Conservation (phyloP, 495 filamentous ascomycete species). For the Daldinia loculata region DNA sequence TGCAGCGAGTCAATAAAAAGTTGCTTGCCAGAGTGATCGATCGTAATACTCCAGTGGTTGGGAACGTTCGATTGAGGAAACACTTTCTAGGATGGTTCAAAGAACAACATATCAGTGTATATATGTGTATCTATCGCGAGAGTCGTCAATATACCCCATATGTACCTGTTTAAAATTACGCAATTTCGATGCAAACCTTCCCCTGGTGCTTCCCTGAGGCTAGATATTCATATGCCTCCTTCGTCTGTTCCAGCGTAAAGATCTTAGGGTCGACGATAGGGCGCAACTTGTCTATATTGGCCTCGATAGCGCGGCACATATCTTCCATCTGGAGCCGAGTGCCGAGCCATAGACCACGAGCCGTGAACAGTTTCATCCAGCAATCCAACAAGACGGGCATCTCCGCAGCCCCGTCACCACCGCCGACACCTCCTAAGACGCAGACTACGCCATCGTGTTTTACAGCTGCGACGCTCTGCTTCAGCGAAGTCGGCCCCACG, state of each 20-base stretch:
- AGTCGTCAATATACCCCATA: constrained; percentile 7
- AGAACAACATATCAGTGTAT: not conserved
- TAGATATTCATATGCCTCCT: constrained; percentile 46
- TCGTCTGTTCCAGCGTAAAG: constrained; percentile 42
- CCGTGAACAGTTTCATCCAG: constrained; percentile 58
- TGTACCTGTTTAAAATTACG: constrained; percentile 7
- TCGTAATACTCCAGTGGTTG: not conserved
- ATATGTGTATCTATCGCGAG: not conserved
- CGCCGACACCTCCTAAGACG: constrained; percentile 65
- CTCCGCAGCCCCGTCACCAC: constrained; percentile 44
- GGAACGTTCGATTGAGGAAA: not conserved
- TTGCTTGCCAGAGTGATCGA: constrained; percentile 12
- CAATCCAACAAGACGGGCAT: constrained; percentile 57
- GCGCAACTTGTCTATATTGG: constrained; percentile 34
- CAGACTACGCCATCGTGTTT: constrained; percentile 64
- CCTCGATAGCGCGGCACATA: constrained; percentile 54
- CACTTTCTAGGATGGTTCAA: not conserved
- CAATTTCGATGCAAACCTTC: constrained; percentile 42
- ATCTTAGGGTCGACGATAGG: constrained; percentile 39
- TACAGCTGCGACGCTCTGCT: constrained; percentile 63
- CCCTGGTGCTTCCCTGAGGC: constrained; percentile 42
- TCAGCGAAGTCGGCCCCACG: constrained; percentile 61
- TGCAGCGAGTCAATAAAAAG: constrained; percentile 10
- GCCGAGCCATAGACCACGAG: constrained; percentile 63
- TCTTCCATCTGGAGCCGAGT: constrained; percentile 61